Percentiles rank a stretch among this genome's conserved stretches.
These are phyloP conservation scores for Botrytis galanthina DNA, from an alignment of 2,329 filamentous ascomycete genomes.

Conservation along the genomic window DNA sequence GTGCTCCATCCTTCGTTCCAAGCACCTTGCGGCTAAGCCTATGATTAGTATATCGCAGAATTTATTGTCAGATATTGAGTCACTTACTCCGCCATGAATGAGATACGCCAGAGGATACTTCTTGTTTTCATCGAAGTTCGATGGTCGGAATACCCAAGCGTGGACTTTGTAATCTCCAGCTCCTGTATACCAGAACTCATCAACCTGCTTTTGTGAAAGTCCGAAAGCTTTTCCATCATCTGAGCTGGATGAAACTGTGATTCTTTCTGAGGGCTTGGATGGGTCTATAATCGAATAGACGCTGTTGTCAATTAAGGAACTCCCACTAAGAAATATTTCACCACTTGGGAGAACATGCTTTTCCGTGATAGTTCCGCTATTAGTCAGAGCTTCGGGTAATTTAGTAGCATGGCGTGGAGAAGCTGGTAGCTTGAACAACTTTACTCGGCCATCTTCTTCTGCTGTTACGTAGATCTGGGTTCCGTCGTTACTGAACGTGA, in stretches of 20 bases:
- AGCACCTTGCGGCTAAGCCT: constrained; percentile 35
- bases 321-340: constrained; percentile 63
- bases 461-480: constrained; percentile 69
- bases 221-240: constrained; percentile 66
- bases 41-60: neutral
- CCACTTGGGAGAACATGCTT: constrained; percentile 51
- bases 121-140: constrained; percentile 63
- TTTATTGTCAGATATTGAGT: neutral
- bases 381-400: constrained; percentile 50
- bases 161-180: constrained; percentile 62
- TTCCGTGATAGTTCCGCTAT: constrained; percentile 54
- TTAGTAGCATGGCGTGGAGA: constrained; percentile 49
- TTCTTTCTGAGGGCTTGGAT: constrained; percentile 43
- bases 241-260: constrained; percentile 59
- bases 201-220: constrained; percentile 60
- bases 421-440: constrained; percentile 62
- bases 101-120: constrained; percentile 78
- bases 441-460: constrained; percentile 63
- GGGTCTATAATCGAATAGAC: constrained; percentile 54
- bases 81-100: constrained; percentile 67
- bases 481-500: constrained; percentile 58
- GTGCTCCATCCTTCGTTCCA: constrained; percentile 51
- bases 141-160: constrained; percentile 63
- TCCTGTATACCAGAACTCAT: constrained; percentile 68
- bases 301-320: constrained; percentile 70